These are phyloP conservation scores for Saksenaea vasiformis DNA, from an alignment of 371 early-diverging fungal species.

Conservation along the genomic window DNA sequence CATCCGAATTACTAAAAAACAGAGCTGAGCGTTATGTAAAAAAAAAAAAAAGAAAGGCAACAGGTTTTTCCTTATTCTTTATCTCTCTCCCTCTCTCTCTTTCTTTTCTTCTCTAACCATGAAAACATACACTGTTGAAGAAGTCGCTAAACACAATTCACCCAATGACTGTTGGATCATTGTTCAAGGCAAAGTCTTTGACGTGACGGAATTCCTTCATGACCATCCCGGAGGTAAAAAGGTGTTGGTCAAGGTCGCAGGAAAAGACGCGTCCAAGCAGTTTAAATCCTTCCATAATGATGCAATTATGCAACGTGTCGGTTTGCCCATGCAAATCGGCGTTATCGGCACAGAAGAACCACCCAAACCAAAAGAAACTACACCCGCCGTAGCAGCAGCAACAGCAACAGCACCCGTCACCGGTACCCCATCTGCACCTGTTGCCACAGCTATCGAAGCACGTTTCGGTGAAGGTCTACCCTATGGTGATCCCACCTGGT, in stretches of 20 bases:
- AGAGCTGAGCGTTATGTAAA: not conserved
- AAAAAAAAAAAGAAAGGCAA: no score
- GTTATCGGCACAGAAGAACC: constrained; percentile 54
- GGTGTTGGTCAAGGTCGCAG: constrained; percentile 80
- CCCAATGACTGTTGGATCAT: constrained; percentile 88
- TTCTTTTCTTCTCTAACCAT: constrained; percentile 6
- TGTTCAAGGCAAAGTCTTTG: constrained; percentile 81
- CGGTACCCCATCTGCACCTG: not conserved
- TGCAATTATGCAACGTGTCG: constrained; percentile 62
- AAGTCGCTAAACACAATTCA: constrained; percentile 75
- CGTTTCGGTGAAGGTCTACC: constrained; percentile 78
- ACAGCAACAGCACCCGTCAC: constrained; percentile 4
- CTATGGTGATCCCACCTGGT: constrained; percentile 87
- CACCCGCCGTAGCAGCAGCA: constrained; percentile 9
- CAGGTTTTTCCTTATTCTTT: not conserved
- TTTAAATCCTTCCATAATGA: constrained; percentile 85
- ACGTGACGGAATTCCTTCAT: constrained; percentile 82
- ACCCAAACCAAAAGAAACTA: constrained; percentile 27
- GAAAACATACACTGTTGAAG: constrained; percentile 57
- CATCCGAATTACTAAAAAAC: not conserved
- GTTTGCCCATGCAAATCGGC: constrained; percentile 65
- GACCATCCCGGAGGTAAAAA: constrained; percentile 90
- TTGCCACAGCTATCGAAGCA: constrained; percentile 12
- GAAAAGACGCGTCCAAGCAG: constrained; percentile 87
- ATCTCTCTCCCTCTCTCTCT: not conserved